Base-by-base conservation (phyloP, 192 early-diverging fungal species). In the Podila clonocystis region DNA sequence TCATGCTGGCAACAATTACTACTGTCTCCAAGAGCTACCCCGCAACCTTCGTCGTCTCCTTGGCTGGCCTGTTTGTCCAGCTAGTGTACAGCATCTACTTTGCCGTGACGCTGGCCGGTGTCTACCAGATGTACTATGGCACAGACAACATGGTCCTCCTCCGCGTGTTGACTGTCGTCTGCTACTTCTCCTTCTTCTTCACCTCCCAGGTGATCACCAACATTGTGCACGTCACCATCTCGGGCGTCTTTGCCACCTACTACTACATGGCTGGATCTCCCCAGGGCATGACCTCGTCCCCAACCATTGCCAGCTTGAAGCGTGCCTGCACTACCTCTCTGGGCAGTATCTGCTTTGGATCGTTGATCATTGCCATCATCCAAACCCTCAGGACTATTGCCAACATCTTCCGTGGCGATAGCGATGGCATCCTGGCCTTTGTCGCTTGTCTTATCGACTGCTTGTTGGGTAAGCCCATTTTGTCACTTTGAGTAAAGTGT, bases 311-410 rank as follows among this genome's bases (percentile, higher is more conserved):
- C 30, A 93, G 96, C 49, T 88, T 94, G 58, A 92, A 90, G 33
- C 89, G 95, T 15, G 92, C 95, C 20, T 67, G 90, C 31, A 97
- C 95, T 9, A 94, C 94, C 15, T 89, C 88, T 28, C 91, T 97
- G 72, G 95, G 95, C 8, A 87, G 89, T 49, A 90, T 96, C 60
- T 96, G 95, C 70, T 97, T 91, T 82, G 95, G 95, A 24, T 87
- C 88, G 29, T 58, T 90, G 33, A 50, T 90, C n/a, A 88, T 90
- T 80, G 87, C 87, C 1, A 12, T 87, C 13, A 67, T 90, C 17
- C 91, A 97, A 75, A 92, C 95, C 0, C 63, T 95, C 28, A 86
- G 92, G 5, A 87, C 89, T n/a, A 31, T 85, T 29, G 79, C 84
- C 11, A 68, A 76, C 19, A 70, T 72, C 63, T 71, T 74, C 30